A percentile compares a stretch with the other conserved stretches of the same genome.
phyloP scores from a whole-genome alignment of 805 yeast genomes.

The Spathaspora arborariae region DNA sequence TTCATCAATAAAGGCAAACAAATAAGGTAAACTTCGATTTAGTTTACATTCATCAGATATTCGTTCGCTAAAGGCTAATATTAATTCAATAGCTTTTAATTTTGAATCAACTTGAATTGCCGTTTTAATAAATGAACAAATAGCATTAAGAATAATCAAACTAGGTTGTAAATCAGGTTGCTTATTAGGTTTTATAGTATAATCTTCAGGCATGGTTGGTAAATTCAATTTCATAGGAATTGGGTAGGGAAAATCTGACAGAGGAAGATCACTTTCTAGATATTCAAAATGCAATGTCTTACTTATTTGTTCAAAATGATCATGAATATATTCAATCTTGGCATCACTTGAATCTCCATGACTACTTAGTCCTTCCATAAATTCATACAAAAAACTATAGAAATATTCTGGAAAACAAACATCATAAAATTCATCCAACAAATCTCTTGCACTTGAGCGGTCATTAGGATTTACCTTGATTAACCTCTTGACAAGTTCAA shows the following conservation, averaged over 20 bases:
- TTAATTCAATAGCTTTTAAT: constrained; percentile 68
- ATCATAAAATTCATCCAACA: constrained; percentile 49
- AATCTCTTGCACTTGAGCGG: constrained; percentile 52
- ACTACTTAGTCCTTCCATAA: constrained; percentile 38
- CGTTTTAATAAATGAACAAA: constrained; percentile 59
- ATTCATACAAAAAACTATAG: constrained; percentile 66
- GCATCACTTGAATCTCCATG: constrained; percentile 26
- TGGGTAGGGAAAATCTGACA: not conserved
- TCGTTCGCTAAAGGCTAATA: constrained; percentile 71
- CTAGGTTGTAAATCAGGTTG: constrained; percentile 40
- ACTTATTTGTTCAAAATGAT: constrained; percentile 48
- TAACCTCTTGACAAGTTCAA: constrained; percentile 59
- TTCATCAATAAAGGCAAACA: constrained; percentile 71
- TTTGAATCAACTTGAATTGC: constrained; percentile 58
- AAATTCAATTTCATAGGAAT: constrained; percentile 34
- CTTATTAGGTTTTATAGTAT: constrained; percentile 15
- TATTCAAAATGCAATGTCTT: constrained; percentile 22
- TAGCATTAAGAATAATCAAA: constrained; percentile 52
- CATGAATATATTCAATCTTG: constrained; percentile 58
- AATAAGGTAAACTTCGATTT: constrained; percentile 80
- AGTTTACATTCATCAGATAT: constrained; percentile 79
- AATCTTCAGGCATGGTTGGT: constrained; percentile 47
- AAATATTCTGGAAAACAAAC: constrained; percentile 64
- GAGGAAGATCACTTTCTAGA: not conserved
- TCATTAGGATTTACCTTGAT: constrained; percentile 57